Base-by-base conservation (phyloP, 371 early-diverging fungal genomes). In the Mucor indicus region DNA sequence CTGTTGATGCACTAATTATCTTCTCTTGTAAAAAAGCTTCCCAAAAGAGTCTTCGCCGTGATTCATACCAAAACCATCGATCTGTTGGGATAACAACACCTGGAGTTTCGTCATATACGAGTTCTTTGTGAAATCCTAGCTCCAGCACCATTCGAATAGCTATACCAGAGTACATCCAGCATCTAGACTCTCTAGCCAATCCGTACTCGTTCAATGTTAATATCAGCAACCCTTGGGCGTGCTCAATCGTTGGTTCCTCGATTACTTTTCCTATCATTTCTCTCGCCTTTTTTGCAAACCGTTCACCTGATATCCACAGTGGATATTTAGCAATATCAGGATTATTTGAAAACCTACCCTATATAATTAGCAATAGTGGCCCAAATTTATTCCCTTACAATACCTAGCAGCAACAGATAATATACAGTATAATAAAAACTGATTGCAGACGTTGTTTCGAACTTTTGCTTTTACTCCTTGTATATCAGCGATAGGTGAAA, bases 91-190 rank as follows among this genome's bases (percentile, higher is more conserved):
- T 21, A 0, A 51, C 27, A 6, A 35, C 27, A 10, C 40, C 46
- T 2, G 43, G 23, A 6, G 35, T 29, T 9, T 64, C 52, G 36
- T 69, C 67, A 17, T 53, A 16, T 27, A 57, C 57, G 9, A 46
- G 62, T 38, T 84, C 82, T 10, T 69, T 72, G 37, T 84, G 67
- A 37, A 84, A 37, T 0, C 69, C 71, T 1, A 82, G 43, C 21
- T 84, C 79, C 13, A 74, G 45, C 1, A 74, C 70, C 72, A 75
- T 77, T 10, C 86, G 68, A 15, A 78, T 66, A 4, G 86, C 83
- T 59, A 84, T 72, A 12, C 83, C 84, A 1, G 65, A 57, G 56
- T 77, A 83, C 75, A 77, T 79, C 83, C 83, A 85, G 8, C 75
- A 66, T 20, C 80, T 57, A 1, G 76, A 66, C 15, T 67, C 73